Conservation (phyloP, 192 early-diverging fungal genomes). For the Jimgerdemannia flammicorona region DNA sequence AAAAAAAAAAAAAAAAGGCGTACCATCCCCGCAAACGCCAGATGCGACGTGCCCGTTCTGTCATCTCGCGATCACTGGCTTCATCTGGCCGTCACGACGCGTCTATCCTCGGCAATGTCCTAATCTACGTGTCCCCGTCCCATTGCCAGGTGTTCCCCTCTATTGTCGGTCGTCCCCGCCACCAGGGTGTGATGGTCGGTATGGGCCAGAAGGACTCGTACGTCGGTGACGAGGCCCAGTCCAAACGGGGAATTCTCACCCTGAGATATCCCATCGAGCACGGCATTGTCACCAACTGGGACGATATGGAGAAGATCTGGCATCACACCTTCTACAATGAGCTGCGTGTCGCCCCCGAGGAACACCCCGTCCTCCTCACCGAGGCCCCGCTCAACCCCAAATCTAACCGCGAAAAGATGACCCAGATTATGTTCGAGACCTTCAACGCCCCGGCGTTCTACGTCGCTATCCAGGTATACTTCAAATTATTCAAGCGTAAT, state of each 20-base stretch:
- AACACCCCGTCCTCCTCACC: constrained; percentile 96
- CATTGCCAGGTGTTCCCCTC: constrained; percentile 65
- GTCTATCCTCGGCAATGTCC: background rate
- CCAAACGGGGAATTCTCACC: constrained; percentile 85
- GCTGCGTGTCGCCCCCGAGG: constrained; percentile 96
- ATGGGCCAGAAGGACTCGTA: constrained; percentile 92
- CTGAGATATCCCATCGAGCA: constrained; percentile 89
- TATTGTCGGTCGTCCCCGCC: constrained; percentile 83
- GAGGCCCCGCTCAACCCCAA: constrained; percentile 98
- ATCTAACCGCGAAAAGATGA: constrained; percentile 99
- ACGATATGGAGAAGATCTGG: constrained; percentile 95
- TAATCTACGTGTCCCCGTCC: background rate
- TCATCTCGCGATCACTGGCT: too few relatives aligned
- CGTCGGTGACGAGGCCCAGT: constrained; percentile 88
- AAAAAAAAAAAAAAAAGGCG: too few relatives aligned
- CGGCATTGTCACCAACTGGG: constrained; percentile 94
- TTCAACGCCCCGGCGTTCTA: constrained; percentile 98
- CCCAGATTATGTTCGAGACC: constrained; percentile 99
- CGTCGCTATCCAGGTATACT: constrained; percentile 78
- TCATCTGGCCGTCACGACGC: too few relatives aligned
- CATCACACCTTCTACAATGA: constrained; percentile 99
- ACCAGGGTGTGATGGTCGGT: constrained; percentile 87
- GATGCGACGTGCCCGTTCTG: too few relatives aligned
- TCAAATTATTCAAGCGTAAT: background rate
- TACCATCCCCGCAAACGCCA: too few relatives aligned